Evolutionary conservation across 2,329 filamentous ascomycete species (phyloP), one percentile per base, ranked within the genome.

Genomic region (Alternaria novae-zelandiae): DNA sequence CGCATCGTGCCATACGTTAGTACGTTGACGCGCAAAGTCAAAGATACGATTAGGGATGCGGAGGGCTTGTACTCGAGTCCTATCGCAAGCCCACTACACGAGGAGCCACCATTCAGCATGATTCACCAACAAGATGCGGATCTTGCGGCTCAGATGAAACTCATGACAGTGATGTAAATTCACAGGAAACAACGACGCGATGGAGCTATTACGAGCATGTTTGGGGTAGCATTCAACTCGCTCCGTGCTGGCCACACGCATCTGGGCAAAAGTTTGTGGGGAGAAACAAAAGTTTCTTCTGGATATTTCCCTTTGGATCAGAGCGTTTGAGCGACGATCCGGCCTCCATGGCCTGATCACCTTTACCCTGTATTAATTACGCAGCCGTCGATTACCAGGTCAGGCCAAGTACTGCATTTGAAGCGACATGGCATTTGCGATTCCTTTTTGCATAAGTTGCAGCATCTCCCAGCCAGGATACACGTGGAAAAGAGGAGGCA

Each of bases 1-100:
- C 86, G 89, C 71, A 86, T 90, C 59, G 88, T 90, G 25, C 83
- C 83, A 5, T 84, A 85, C 68, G 83, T 85, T 45, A 82, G 78
- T 61, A 80, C 79, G 10, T 75, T 85, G 59, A 83, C 82, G 59
- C 82, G 82, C 36, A 82, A 81, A 70, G 83, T 84, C 53, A 85
- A 84, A 69, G 81, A 83, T 53, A 79, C 79, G 2, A 70, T 85
- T 57, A 79, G 83, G 46, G 82, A 84, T 64, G 82, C 81, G 15
- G 83, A 85, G 72, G 82, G 81, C 21, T 75, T 84, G 12, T 83
- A 84, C 62, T 80, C 79, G 20, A 84, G 82, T 63, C 83, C 83
- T 11, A 70, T 63, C 54, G 75, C 74, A 44, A 81, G 77, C 59
- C 75, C 76, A 44, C 65, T 71, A 62, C 78, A 80, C 53, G 66